Evolutionary conservation across 2,329 filamentous ascomycete genomes (phyloP), one percentile per base, ranked within the genome.

Genomic region (Paecilomyces fulvus): DNA sequence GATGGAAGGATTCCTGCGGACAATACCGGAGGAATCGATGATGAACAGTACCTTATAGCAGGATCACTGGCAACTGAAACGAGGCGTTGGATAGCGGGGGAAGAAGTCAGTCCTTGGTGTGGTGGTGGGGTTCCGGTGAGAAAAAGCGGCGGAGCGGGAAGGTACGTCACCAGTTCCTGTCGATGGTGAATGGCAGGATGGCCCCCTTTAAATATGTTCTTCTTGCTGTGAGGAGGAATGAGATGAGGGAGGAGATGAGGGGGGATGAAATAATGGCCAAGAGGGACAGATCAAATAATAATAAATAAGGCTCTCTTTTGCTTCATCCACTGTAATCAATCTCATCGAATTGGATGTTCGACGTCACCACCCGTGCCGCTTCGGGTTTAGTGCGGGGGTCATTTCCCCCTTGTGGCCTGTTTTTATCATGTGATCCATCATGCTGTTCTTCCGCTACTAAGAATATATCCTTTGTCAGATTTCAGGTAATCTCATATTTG

Each of bases 111-210:
- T n/a, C 55, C 46, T 49, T 57, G 56, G 60, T 66, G 61, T 62
- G 65, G 56, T 52, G 56, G 55, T n/a, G 43, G 52, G 55, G 61
- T 70, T 69, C 67, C 69, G 70, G 69, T 72, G 70, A 72, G 70
- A 69, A 64, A 72, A 72, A 72, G 65, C 64, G 65, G 66, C 54
- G 58, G 58, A n/a, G 17, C 37, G 37, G 37, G n/a, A 43, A 17
- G 37, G 17, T 43, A 43, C 37, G 37, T 43, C 37, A 43, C 37
- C 17, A 9, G n/a, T n/a, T 37, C 6, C 12, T 7, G 3, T n/a
- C 1, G 12, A 43, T 3, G 37, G 37, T 43, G 37, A 43, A 43
- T 43, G 1, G 14, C 33, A 43, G 33, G 8, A 43, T 43, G 33
- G n/a, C n/a, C 25, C 25, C 7, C 25, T 28, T 31, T 31, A 31